Evolutionary conservation across 495 filamentous ascomycete genomes (phyloP), one percentile per base, ranked within the genome.

Genomic region (Paragyromitra xinjiangensis): DNA sequence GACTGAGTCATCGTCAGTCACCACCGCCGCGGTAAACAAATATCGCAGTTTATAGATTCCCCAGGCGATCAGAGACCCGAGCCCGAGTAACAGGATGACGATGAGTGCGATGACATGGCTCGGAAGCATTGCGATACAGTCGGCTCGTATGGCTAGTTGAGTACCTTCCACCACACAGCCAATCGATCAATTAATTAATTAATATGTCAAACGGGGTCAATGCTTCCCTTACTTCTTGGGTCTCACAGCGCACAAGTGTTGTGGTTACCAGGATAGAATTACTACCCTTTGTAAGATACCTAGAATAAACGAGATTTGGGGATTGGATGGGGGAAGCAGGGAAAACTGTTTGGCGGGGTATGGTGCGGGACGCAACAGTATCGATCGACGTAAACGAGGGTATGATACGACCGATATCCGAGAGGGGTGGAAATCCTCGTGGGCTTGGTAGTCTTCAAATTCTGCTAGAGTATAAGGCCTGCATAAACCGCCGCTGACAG

Each of bases 41-140:
- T 64, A 59, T 71, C 61, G 75, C 62, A 79, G 19, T 71, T 66
- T 78, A 62, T 58, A 78, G 66, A 67, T 63, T 48, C 65, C 77
- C 67, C 75, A 79, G 29, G 40, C 59, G 26, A 78, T 65, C 40
- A 79, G 40, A 39, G 59, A 77, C 42, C 74, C 75, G 34, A 79
- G 67, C 3, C 75, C 77, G 61, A 73, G 56, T 67, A 79, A 79
- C 44, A 79, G 74, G 63, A 79, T 79, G 58, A 79, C 77, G 59
- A 79, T 79, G 66, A 79, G 55, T 1, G 75, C 77, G 75, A 79
- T 79, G 77, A 79, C 77, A 79, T 79, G 77, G 53, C 48, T 78
- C 48, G 48, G 75, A 48, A 63, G 75, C 77, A 79, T 79, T 79
- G 77, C 76, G 74, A 51, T 77, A 71, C 14, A n/a, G 58, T 77